Conservation (phyloP, 306 rosid species). For the Castanopsis chinensis region DNA sequence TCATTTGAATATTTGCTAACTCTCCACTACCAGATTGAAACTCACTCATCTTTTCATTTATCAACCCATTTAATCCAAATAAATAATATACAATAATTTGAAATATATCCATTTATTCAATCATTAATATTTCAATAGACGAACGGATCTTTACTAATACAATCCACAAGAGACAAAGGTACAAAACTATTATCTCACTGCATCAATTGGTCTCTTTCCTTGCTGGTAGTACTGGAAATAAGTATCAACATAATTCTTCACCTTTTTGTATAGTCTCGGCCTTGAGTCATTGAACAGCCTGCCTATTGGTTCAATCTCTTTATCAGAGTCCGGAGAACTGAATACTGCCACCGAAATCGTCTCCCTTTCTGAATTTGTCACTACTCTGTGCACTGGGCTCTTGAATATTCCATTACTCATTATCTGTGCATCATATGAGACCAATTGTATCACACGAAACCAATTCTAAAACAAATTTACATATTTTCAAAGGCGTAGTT, state of each 20-base stretch:
- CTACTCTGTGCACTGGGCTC: slow-evolving; percentile 69
- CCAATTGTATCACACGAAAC: not conserved
- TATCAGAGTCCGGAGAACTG: slow-evolving; percentile 39
- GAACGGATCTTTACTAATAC: too few relatives aligned
- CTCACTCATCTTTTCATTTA: too few relatives aligned
- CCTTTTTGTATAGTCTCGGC: slow-evolving; percentile 44
- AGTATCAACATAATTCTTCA: slow-evolving; percentile 38
- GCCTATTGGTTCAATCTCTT: slow-evolving; percentile 51
- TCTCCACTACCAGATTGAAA: too few relatives aligned
- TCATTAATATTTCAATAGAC: too few relatives aligned
- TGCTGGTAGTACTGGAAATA: slow-evolving; percentile 59
- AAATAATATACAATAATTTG: too few relatives aligned
- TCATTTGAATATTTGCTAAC: too few relatives aligned
- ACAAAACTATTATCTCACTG: slow-evolving; percentile 33
- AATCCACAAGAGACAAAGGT: not conserved
- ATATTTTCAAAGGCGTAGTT: not conserved
- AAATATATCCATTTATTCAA: too few relatives aligned
- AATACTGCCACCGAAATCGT: slow-evolving; percentile 57
- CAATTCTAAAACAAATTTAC: not conserved
- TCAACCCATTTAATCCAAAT: too few relatives aligned
- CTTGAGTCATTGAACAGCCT: slow-evolving; percentile 41
- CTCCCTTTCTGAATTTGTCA: slow-evolving; percentile 48
- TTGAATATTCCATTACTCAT: slow-evolving; percentile 61
- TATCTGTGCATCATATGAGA: slow-evolving; percentile 30
- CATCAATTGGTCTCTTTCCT: slow-evolving; percentile 60